Evolutionary conservation across 2,329 filamentous ascomycete genomes (phyloP).

Genomic region (Ophiostoma sp.): DNA sequence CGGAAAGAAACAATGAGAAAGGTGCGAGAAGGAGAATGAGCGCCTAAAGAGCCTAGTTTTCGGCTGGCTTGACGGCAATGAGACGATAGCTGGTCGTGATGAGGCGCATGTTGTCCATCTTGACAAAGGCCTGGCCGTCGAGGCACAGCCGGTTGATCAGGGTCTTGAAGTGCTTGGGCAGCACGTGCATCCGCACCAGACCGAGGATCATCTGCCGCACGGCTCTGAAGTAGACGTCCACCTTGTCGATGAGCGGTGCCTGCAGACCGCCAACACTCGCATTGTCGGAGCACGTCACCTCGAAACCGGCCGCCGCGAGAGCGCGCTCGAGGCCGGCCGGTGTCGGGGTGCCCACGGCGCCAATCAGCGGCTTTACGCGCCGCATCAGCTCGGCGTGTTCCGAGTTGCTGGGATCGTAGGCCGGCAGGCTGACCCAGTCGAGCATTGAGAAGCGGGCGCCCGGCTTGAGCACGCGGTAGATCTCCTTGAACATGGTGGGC

Average conservation of each 20-base stretch:
- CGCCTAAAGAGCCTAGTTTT: not conserved
- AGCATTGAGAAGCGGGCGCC: constrained; percentile 46
- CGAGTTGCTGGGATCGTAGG: constrained; percentile 43
- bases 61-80: constrained; percentile 43
- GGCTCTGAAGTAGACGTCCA: constrained; percentile 49
- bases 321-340: constrained; percentile 43
- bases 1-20: not conserved
- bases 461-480: constrained; percentile 46
- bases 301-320: constrained; percentile 44
- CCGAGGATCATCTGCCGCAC: constrained; percentile 45
- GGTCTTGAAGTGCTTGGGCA: constrained; percentile 48
- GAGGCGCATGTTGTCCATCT: constrained; percentile 50
- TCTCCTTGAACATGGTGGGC: constrained; percentile 42
- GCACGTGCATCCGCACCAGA: constrained; percentile 42
- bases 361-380: constrained; percentile 50
- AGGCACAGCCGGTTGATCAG: constrained; percentile 49
- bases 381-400: constrained; percentile 48
- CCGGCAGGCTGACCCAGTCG: constrained; percentile 49
- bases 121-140: constrained; percentile 49
- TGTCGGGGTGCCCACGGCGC: constrained; percentile 50
- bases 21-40: too few relatives aligned
- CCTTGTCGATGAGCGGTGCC: constrained; percentile 49
- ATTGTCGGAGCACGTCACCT: constrained; percentile 44
- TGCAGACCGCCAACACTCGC: constrained; percentile 48
- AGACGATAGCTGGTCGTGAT: constrained; percentile 49